Evolutionary conservation across 495 filamentous ascomycete species (phyloP).

Genomic region (Neurospora tetrasperma): DNA sequence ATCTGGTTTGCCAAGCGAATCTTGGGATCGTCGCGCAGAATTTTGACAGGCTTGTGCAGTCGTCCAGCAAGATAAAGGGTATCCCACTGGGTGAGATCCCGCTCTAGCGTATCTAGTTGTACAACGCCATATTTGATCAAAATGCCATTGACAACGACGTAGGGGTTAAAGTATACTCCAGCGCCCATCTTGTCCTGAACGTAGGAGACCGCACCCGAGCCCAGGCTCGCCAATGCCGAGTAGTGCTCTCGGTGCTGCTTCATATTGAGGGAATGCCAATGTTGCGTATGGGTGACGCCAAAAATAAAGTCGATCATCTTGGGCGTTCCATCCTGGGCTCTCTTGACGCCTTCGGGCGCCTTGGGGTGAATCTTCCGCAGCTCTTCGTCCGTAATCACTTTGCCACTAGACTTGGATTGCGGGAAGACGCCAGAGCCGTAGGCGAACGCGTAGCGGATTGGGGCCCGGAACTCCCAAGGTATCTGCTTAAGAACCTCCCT

Average conservation of each 20-base stretch:
- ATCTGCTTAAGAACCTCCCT: slow-evolving; percentile 82
- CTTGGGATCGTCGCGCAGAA: slow-evolving; percentile 82
- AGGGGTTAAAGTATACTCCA: slow-evolving; percentile 95
- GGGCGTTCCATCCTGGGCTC: slow-evolving; percentile 71
- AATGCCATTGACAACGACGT: slow-evolving; percentile 89
- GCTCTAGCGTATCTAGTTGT: slow-evolving; percentile 76
- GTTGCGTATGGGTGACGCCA: slow-evolving; percentile 86
- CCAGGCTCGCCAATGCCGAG: slow-evolving; percentile 72
- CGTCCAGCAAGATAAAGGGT: slow-evolving; percentile 90
- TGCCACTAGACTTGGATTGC: slow-evolving; percentile 47
- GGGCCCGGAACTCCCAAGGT: slow-evolving; percentile 85
- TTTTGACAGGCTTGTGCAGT: slow-evolving; percentile 95
- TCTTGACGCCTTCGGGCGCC: slow-evolving; percentile 62
- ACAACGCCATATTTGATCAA: slow-evolving; percentile 97
- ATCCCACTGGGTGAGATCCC: slow-evolving; percentile 79
- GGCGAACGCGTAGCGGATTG: slow-evolving; percentile 90
- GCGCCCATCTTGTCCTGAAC: slow-evolving; percentile 85
- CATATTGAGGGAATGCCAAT: slow-evolving; percentile 93
- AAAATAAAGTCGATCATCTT: slow-evolving; percentile 99
- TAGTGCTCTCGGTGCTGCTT: slow-evolving; percentile 86
- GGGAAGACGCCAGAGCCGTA: slow-evolving; percentile 96
- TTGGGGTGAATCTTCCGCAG: slow-evolving; percentile 61
- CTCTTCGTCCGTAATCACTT: slow-evolving; percentile 38
- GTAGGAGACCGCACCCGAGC: slow-evolving; percentile 69
- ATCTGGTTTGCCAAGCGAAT: slow-evolving; percentile 90